Base-by-base conservation (phyloP, 345 rosid species). In the Litchi chinensis region DNA sequence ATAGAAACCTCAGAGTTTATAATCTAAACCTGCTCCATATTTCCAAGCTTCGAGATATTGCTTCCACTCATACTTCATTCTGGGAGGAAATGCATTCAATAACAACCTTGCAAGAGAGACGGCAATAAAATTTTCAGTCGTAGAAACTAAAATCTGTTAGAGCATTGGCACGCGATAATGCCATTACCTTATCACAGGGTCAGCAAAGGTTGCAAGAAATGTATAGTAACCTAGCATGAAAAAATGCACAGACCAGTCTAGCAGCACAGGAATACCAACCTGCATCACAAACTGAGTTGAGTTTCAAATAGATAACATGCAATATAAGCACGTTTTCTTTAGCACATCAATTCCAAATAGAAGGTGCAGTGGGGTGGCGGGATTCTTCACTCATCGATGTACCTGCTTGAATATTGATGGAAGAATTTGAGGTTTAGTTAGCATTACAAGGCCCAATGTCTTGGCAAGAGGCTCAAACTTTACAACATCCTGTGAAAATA, bases 371-470 rank as follows among this genome's bases (percentile, higher is more conserved):
- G 8, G 22, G 24, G 50, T n/a, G 39, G 2, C 22, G 37, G n/a
- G 19, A 11, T 22, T 41, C 16, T 22, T 22, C 19, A 1, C 8
- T 57, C 40, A 11, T 63, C 50, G 50, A 65, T 76, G 65, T 85
- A 92, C 99, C 95, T 95, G 98, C 81, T 76, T 89, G 86, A 95
- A 87, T 84, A 93, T 93, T 26, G 95, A 83, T 16, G 98, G 97
- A 84, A 95, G 80, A 24, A 92, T 91, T 83, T 87, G 95, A 75
- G 99, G 99, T 86, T 93, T 91, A 65, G 89, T 88, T 21, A 91
- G 62, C 95, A 93, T 90, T 78, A 95, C 98, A 76, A 93, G 93
- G 80, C 98, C 98, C 83, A 93, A 87, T 74, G 99, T 95, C 90
- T 90, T 93, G 66, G 96, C 82, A 75, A 95, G 93, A 67, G 97